Base-by-base conservation (phyloP, 768 basidiomycete species). In the Boletellus sp. region DNA sequence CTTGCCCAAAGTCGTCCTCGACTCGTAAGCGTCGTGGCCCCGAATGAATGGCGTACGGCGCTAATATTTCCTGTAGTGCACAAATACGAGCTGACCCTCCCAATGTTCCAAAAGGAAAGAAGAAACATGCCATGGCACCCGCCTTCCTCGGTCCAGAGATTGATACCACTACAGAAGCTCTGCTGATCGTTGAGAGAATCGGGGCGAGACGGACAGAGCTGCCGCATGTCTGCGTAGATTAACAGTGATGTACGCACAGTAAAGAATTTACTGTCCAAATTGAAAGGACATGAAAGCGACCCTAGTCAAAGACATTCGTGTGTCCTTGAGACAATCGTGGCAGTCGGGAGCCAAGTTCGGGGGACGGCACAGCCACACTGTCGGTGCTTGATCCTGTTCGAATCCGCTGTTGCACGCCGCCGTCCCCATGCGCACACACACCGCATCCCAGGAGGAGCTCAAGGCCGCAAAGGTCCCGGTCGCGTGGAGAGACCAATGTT, bases 401-500 rank as follows among this genome's bases (percentile, higher is more conserved):
- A 28, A 28, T 28, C 28, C 7, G 28, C 7, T 28, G 28, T 28
- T n/a, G 8, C 24, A 26, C 28, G 28, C 28, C 51, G 33, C 54
- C 37, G 11, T 17, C 42, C 37, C 50, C 48, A 90, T 90, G 51
- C 81, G 85, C 42, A 74, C 85, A 53, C 83, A 83, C 37, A 85
- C 85, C 33, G 92, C 93, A 45, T 91, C 92, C 22, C 90, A 92
- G 65, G 73, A 76, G 52, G 87, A 93, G 64, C 78, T 93, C 68
- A 90, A 90, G 71, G 76, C 77, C 6, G 73, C 85, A 54, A 75
- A 71, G 52, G 80, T 94, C 23, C 93, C 93, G 15, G 53, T 94
- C 13, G 85, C 77, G 8, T 94, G 90, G 87, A 78, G 93, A 66
- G 93, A 96, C 70, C 79, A 83, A 55, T 94, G 93, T 66, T 96